Conservation (phyloP, 192 early-diverging fungal species). For the Coemansia sp. region DNA sequence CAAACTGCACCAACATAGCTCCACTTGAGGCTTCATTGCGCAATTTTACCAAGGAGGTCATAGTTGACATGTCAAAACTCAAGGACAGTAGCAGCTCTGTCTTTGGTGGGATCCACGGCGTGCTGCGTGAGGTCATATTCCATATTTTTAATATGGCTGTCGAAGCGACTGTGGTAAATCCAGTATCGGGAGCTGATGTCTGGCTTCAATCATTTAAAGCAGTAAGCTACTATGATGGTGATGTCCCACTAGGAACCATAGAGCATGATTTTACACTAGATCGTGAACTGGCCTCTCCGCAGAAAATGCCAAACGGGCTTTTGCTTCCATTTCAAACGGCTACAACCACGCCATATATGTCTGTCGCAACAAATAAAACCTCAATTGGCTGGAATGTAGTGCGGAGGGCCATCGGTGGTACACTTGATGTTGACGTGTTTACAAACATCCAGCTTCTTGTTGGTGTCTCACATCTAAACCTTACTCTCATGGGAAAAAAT, state of each 20-base stretch:
- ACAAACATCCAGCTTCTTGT: conserved; percentile 40
- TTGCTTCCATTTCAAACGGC: conserved; percentile 30
- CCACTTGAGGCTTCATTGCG: conserved; percentile 44
- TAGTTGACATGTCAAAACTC: conserved; percentile 29
- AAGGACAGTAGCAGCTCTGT: background rate
- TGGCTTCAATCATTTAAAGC: conserved; percentile 47
- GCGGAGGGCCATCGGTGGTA: conserved; percentile 42
- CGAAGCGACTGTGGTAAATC: conserved; percentile 45
- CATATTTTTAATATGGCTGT: conserved; percentile 37
- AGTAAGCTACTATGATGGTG: conserved; percentile 30
- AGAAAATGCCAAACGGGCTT: conserved; percentile 15
- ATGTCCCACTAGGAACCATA: conserved; percentile 35
- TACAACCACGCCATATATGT: conserved; percentile 32
- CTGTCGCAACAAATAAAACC: conserved; percentile 41
- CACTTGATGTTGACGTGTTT: conserved; percentile 44
- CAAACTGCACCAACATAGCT: conserved; percentile 38
- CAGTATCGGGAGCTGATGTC: conserved; percentile 39
- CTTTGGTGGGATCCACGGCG: background rate
- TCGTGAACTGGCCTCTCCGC: background rate
- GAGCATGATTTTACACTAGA: conserved; percentile 35
- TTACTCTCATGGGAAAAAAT: conserved; percentile 36
- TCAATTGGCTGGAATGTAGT: conserved; percentile 51
- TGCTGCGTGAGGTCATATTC: conserved; percentile 37
- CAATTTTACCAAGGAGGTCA: conserved; percentile 22
- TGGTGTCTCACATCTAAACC: conserved; percentile 40